These are phyloP conservation scores for Gautieria morchelliformis DNA, from an alignment of 768 basidiomycete species.

Conservation along the genomic window DNA sequence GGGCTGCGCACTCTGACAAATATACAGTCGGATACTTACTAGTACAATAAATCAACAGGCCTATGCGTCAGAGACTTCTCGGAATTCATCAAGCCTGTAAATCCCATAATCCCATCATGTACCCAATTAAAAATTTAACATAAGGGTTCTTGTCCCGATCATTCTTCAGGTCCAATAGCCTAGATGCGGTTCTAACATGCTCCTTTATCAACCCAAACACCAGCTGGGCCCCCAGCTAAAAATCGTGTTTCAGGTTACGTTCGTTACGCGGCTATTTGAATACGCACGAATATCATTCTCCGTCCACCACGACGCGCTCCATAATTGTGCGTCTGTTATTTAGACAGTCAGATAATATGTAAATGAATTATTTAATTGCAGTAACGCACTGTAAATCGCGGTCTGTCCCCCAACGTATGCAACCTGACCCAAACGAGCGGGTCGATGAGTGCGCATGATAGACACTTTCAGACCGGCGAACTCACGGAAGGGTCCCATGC, in stretches of 20 bases:
- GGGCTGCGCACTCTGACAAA: too few species aligned
- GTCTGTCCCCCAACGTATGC: constrained; percentile 38
- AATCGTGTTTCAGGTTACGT: neutral
- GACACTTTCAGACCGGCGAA: neutral
- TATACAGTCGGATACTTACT: too few species aligned
- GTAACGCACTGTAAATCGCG: constrained; percentile 35
- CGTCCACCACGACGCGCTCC: constrained; percentile 60
- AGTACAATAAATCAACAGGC: too few species aligned
- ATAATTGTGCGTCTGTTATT: constrained; percentile 37
- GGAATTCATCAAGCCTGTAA: too few species aligned
- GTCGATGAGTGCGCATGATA: neutral
- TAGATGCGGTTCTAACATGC: constrained; percentile 24
- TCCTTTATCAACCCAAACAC: constrained; percentile 44
- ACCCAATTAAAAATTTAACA: neutral
- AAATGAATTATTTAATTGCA: neutral
- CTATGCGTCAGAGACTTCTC: too few species aligned
- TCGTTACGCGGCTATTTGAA: constrained; percentile 10
- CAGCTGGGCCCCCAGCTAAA: constrained; percentile 25
- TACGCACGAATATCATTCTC: constrained; percentile 47
- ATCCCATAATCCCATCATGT: too few species aligned
- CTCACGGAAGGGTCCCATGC: constrained; percentile 40
- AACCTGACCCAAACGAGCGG: constrained; percentile 19
- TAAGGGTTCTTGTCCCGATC: neutral
- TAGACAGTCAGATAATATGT: neutral
- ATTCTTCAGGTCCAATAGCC: neutral